These are phyloP conservation scores for Lyophyllum decastes DNA, from an alignment of 768 basidiomycete genomes.

Conservation along the genomic window DNA sequence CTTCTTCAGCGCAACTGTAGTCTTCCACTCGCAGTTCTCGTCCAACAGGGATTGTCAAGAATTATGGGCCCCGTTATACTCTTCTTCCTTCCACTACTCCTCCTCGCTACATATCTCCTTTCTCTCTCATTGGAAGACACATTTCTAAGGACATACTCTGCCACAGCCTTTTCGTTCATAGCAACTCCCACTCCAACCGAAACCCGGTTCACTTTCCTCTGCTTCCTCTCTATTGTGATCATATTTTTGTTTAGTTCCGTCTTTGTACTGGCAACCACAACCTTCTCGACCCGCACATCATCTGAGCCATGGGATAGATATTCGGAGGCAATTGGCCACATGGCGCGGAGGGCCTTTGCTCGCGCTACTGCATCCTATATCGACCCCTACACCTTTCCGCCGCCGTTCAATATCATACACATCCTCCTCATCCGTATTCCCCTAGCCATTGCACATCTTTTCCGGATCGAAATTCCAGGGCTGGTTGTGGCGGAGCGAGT, in stretches of 20 bases:
- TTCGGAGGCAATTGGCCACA: conserved; percentile 39
- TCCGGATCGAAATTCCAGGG: conserved; percentile 19
- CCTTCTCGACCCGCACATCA: conserved; percentile 1
- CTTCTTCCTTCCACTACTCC: conserved; percentile 51
- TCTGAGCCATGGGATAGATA: conserved; percentile 49
- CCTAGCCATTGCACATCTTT: conserved; percentile 10
- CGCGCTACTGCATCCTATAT: conserved; percentile 36
- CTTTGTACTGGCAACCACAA: conserved; percentile 30
- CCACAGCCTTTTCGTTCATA: background rate
- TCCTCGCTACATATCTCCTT: conserved; percentile 43
- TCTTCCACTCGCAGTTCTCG: conserved; percentile 48
- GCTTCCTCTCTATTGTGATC: conserved; percentile 33
- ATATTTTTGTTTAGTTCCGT: conserved; percentile 35
- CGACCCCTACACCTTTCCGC: conserved; percentile 43
- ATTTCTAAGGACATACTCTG: conserved; percentile 17
- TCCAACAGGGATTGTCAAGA: conserved; percentile 37
- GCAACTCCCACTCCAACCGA: conserved; percentile 43
- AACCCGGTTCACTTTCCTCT: conserved; percentile 44
- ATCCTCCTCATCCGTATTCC: conserved; percentile 25
- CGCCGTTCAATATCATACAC: conserved; percentile 51
- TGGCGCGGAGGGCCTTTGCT: conserved; percentile 44
- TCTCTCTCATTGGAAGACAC: conserved; percentile 49
- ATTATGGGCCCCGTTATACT: conserved; percentile 39
- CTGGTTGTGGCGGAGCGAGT: conserved; percentile 25
- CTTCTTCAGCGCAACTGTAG: conserved; percentile 36